A percentile compares a stretch with the other conserved stretches of the same genome.
phyloP scores from a whole-genome alignment of 2,329 filamentous ascomycete genomes.

The Talaromyces sp. region DNA sequence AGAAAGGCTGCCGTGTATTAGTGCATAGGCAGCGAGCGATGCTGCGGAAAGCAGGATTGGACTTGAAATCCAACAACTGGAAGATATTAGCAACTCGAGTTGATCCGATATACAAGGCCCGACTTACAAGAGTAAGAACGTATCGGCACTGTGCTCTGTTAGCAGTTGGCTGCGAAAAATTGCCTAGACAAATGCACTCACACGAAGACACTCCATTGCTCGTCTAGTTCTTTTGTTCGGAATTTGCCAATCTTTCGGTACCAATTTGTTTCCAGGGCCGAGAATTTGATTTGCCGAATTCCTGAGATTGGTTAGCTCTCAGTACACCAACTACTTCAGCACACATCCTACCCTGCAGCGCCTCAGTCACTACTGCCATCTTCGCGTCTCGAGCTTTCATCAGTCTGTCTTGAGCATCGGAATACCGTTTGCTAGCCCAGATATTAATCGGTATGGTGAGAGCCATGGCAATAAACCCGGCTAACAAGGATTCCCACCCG shows the following conservation, averaged over 20 bases:
- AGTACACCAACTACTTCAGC: background rate
- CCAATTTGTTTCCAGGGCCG: slow-evolving; percentile 70
- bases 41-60: slow-evolving; percentile 69
- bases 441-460: slow-evolving; percentile 65
- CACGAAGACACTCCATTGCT: slow-evolving; percentile 62
- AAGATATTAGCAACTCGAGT: slow-evolving; percentile 44
- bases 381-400: slow-evolving; percentile 75
- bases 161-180: background rate
- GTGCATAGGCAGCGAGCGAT: slow-evolving; percentile 63
- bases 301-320: slow-evolving; percentile 26
- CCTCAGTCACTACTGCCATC: slow-evolving; percentile 69
- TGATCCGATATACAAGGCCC: background rate
- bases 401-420: slow-evolving; percentile 59
- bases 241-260: slow-evolving; percentile 62
- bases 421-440: slow-evolving; percentile 60
- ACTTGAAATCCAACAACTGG: slow-evolving; percentile 66
- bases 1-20: slow-evolving; percentile 56
- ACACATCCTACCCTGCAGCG: slow-evolving; percentile 57
- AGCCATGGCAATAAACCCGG: slow-evolving; percentile 60
- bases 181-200: slow-evolving; percentile 52
- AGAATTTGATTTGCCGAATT: slow-evolving; percentile 81
- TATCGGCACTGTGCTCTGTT: slow-evolving; percentile 5
- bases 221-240: slow-evolving; percentile 61
- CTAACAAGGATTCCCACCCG: slow-evolving; percentile 63
- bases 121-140: slow-evolving; percentile 8